Base-by-base conservation (phyloP, 352 stramenopile genomes). In the Phytophthora lateralis region DNA sequence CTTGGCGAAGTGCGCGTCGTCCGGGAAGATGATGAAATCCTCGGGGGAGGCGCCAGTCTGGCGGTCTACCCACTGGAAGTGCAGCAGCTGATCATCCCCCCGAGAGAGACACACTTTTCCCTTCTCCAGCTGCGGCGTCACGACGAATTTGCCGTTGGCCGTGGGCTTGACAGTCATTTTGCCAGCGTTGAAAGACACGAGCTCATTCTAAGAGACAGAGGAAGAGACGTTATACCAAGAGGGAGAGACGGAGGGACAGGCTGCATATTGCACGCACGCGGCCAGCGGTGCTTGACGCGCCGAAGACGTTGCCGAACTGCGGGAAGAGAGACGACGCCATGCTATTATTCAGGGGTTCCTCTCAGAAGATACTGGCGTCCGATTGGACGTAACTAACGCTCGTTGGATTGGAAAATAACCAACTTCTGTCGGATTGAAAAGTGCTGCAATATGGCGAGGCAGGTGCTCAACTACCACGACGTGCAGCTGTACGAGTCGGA, bases 11-110 rank as follows among this genome's bases (percentile, higher is more conserved):
- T 82, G 69, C 8, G 91, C 90, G 63, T 97, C 91, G 44, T 97
- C 88, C 1, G 91, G 91, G 53, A 98, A 96, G 46, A 97, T 93
- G 62, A 98, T 97, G 39, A 97, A 90, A 49, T 98, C 93, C 77
- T 98, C 90, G 1, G 80, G 82, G 42, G 84, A 89, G 12, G 81
- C 73, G 46, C 83, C 86, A 7, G 84, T 97, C 49, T 88, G 80
- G 41, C 91, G 87, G 71, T 97, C 89, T 60, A 96, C 85, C 93
- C 93, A 98, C 69, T 97, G 83, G 71, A 98, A 96, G 68, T 98
- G 91, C 55, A 97, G 76, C 32, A 97, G 66, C 59, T 97, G 87
- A 65, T 98, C 92, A 49, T 95, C 86, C 12, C 80, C 89, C 46
- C 88, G 86, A 38, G 89, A 92, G 58, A 97, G 76, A 60, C 77